Percentiles rank a stretch among this genome's conserved stretches.
phyloP scores from a whole-genome alignment of 495 filamentous ascomycete genomes.

The Penicillium antarcticum region DNA sequence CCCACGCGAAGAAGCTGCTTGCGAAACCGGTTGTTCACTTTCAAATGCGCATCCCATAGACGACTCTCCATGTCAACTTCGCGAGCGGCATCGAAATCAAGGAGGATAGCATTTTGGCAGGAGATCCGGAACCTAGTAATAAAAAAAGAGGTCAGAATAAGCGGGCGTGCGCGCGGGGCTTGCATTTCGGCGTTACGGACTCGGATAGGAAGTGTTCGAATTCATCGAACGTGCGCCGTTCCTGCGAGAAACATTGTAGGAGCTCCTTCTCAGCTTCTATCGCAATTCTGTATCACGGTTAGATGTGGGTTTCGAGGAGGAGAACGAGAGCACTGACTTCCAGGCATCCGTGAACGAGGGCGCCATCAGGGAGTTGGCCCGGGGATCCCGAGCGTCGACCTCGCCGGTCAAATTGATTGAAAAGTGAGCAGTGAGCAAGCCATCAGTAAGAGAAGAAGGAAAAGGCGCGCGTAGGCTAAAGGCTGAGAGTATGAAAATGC shows the following conservation, averaged over 20 bases:
- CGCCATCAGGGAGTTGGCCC: conserved; percentile 44
- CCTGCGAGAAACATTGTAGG: conserved; percentile 46
- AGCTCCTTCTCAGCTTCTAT: conserved; percentile 47
- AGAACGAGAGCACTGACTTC: conserved; percentile 39
- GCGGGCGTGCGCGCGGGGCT: conserved; percentile 15
- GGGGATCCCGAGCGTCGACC: conserved; percentile 50
- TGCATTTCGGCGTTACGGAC: conserved; percentile 39
- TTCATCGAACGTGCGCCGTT: conserved; percentile 53
- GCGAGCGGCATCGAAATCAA: conserved; percentile 68
- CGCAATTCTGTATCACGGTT: conserved; percentile 35
- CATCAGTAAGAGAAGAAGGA: conserved; percentile 32
- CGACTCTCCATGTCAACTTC: conserved; percentile 59
- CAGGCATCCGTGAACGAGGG: conserved; percentile 46
- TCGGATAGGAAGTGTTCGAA: conserved; percentile 56
- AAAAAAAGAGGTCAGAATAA: conserved; percentile 15
- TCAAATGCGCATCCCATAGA: conserved; percentile 77
- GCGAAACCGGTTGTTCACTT: conserved; percentile 73
- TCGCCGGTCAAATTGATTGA: conserved; percentile 54
- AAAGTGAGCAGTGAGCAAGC: conserved; percentile 37
- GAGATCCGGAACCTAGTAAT: conserved; percentile 59
- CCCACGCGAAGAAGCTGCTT: conserved; percentile 54
- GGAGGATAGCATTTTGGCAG: conserved; percentile 69
- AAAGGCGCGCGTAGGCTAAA: conserved; percentile 1
- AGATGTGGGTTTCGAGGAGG: conserved; percentile 13
- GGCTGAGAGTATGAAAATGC: conserved; percentile 10